A percentile compares a stretch with the other conserved stretches of the same genome.
phyloP scores from a whole-genome alignment of 257 asterid genomes.

The Primulina eburnea region DNA sequence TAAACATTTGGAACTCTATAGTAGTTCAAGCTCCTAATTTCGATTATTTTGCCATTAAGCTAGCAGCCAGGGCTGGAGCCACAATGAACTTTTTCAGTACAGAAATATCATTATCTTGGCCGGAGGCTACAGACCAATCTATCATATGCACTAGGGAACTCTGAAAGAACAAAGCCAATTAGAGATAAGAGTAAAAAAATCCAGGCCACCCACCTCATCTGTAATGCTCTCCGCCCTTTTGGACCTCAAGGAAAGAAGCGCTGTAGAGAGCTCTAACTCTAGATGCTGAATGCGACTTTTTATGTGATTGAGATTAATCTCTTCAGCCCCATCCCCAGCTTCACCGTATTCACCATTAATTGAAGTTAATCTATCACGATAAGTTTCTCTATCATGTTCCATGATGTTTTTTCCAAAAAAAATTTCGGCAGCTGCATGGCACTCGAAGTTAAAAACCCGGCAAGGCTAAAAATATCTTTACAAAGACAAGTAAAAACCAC shows the following conservation, averaged over 20 bases:
- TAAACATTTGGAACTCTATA: no score
- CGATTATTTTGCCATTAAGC: not conserved
- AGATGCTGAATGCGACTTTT: conserved; percentile 56
- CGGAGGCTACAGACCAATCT: conserved; percentile 10
- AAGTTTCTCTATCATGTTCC: conserved; percentile 35
- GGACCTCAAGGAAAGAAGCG: conserved; percentile 57
- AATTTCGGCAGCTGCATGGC: conserved; percentile 81
- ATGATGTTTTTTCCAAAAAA: conserved; percentile 28
- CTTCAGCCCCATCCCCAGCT: conserved; percentile 32
- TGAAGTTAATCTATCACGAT: conserved; percentile 28
- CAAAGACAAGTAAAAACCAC: conserved; percentile 1
- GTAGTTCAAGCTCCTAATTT: not conserved
- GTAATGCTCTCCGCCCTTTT: conserved; percentile 35
- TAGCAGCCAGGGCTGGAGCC: not conserved
- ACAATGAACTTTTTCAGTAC: not conserved
- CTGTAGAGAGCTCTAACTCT: conserved; percentile 62
- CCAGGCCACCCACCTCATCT: conserved; percentile 44
- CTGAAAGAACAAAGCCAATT: conserved; percentile 14
- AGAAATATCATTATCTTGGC: conserved; percentile 5
- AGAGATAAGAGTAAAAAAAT: conserved; percentile 15
- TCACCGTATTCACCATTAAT: conserved; percentile 32
- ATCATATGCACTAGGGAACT: not conserved
- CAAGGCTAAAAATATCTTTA: conserved; percentile 6
- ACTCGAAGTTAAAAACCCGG: conserved; percentile 24
- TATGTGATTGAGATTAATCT: conserved; percentile 38